phyloP scores from a whole-genome alignment of 2,329 filamentous ascomycete genomes.

The Coniochaeta sp. region DNA sequence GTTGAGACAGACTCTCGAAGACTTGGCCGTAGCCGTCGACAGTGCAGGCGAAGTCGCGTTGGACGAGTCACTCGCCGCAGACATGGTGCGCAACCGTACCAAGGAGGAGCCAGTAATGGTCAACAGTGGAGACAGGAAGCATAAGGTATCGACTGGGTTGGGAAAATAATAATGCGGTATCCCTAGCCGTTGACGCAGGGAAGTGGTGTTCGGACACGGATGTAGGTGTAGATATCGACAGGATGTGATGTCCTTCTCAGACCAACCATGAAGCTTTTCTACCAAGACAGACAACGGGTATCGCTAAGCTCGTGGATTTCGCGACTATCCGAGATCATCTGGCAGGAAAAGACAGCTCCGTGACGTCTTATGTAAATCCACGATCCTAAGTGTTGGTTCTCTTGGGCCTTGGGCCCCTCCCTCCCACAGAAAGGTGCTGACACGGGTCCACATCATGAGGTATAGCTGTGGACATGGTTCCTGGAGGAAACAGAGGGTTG shows the following conservation, averaged over 20 bases:
- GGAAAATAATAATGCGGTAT: neutral
- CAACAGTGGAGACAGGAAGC: neutral
- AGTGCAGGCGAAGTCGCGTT: conserved; percentile 10
- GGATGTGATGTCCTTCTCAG: neutral
- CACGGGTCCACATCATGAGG: neutral
- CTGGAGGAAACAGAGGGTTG: neutral
- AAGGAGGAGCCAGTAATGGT: neutral
- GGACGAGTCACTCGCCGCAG: conserved; percentile 13
- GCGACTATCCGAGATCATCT: neutral
- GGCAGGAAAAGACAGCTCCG: neutral
- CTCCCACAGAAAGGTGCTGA: neutral
- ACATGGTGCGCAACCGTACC: neutral
- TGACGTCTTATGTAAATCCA: neutral
- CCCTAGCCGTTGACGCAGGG: neutral
- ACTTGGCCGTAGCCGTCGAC: conserved; percentile 8
- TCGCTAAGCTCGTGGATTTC: neutral
- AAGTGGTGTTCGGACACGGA: neutral
- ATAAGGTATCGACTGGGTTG: neutral
- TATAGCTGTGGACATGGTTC: neutral
- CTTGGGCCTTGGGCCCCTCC: neutral
- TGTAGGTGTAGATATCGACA: neutral
- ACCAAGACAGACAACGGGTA: neutral
- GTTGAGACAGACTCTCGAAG: conserved; percentile 18
- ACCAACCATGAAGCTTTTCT: neutral
- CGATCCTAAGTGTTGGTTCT: neutral